Evolutionary conservation across 176 grass and related monocot species (phyloP).

Genomic region (Poa annua): DNA sequence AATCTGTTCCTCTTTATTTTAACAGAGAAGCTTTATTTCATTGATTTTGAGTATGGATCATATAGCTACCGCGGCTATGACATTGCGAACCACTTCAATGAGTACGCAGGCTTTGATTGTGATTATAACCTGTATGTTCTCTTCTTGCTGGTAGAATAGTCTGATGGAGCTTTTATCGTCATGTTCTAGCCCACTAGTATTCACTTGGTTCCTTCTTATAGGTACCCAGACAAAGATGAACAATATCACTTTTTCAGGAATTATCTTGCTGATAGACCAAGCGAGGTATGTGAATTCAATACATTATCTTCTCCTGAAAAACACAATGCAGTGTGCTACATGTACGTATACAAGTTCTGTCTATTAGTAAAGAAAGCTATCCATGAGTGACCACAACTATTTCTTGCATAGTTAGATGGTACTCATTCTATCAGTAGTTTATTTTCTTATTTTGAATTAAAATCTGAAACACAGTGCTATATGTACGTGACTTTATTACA

Average conservation of each 20-base stretch:
- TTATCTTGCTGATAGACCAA: constrained; percentile 71
- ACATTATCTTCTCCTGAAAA: neutral
- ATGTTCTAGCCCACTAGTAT: constrained; percentile 18
- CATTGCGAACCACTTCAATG: constrained; percentile 98
- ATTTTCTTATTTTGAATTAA: constrained; percentile 20
- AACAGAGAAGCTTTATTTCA: constrained; percentile 92
- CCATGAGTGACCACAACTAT: neutral
- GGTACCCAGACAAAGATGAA: constrained; percentile 91
- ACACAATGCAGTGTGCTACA: no score
- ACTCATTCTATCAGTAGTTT: neutral
- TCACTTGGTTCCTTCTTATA: constrained; percentile 50
- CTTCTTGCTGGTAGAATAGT: constrained; percentile 8
- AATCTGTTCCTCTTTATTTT: constrained; percentile 15
- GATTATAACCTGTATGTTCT: constrained; percentile 82
- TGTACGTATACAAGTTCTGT: neutral
- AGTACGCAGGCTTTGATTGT: constrained; percentile 94
- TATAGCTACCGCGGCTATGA: constrained; percentile 95
- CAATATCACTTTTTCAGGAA: constrained; percentile 96
- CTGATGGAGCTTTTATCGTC: constrained; percentile 9
- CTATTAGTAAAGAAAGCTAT: constrained; percentile 29
- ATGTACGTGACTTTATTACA: constrained; percentile 14
- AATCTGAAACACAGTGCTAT: neutral
- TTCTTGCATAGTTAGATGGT: constrained; percentile 12
- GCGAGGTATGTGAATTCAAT: constrained; percentile 61
- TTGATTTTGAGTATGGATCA: constrained; percentile 98